These are phyloP conservation scores for Ambrosia trifida DNA, from an alignment of 129 eudicot genomes.

Conservation along the genomic window DNA sequence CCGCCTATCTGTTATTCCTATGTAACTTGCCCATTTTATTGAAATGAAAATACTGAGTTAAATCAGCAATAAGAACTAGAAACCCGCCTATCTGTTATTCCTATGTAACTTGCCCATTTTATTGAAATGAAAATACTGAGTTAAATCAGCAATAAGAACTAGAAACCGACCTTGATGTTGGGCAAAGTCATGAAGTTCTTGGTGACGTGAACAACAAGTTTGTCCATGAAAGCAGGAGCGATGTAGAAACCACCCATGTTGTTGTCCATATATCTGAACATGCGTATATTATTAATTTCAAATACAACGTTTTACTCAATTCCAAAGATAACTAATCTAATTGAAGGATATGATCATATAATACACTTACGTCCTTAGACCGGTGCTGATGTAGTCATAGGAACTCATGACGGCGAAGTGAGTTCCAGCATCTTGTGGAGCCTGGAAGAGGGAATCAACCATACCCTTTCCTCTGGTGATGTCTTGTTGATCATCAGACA, in stretches of 20 bases:
- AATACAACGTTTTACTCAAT: neutral
- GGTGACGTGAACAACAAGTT: constrained; percentile 93
- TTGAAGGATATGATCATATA: neutral
- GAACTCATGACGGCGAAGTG: constrained; percentile 79
- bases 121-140: no score
- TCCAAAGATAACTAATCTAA: neutral
- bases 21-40: no score
- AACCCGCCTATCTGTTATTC: no score
- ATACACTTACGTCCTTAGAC: constrained; percentile 51
- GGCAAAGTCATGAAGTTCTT: constrained; percentile 98
- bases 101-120: no score
- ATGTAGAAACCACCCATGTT: constrained; percentile 81
- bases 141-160: neutral
- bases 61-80: no score
- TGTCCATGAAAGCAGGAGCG: constrained; percentile 99
- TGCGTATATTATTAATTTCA: neutral
- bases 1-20: no score
- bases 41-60: no score
- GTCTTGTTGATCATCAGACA: constrained; percentile 94
- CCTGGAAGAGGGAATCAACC: constrained; percentile 89
- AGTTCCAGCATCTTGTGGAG: constrained; percentile 74
- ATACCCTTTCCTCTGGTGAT: constrained; percentile 91
- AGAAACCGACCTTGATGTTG: constrained; percentile 72
- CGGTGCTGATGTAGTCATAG: constrained; percentile 84
- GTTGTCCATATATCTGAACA: constrained; percentile 78